Conservation (phyloP, 306 rosid species). For the Purshia tridentata region DNA sequence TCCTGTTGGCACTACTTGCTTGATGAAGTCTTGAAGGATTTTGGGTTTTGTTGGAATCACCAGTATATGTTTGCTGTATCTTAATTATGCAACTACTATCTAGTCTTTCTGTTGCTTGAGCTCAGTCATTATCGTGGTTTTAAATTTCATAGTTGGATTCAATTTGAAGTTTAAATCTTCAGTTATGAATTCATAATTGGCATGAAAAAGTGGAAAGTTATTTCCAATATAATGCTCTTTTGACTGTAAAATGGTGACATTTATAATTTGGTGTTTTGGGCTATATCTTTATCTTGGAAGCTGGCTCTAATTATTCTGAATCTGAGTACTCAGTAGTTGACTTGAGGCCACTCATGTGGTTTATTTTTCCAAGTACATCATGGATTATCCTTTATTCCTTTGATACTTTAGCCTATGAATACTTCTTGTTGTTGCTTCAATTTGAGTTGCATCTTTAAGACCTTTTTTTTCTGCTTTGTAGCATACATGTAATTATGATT, state of each 20-base stretch:
- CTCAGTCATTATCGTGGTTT: not conserved
- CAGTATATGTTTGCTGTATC: not conserved
- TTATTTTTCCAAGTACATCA: not conserved
- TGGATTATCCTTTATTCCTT: too few relatives aligned
- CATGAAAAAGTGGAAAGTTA: not conserved
- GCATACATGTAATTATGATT: not conserved
- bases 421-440: not conserved
- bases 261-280: too few relatives aligned
- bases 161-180: not conserved
- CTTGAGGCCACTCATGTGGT: too few relatives aligned
- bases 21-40: slow-evolving; percentile 1
- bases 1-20: slow-evolving; percentile 10
- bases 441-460: too few relatives aligned
- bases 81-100: not conserved
- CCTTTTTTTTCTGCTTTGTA: too few relatives aligned
- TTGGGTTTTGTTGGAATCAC: slow-evolving; percentile 1
- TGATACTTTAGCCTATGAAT: not conserved
- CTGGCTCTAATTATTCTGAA: too few relatives aligned
- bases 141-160: not conserved
- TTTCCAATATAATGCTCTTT: not conserved
- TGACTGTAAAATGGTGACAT: too few relatives aligned
- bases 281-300: too few relatives aligned
- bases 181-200: not conserved
- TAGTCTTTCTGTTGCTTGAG: not conserved
- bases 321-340: too few relatives aligned